These are phyloP conservation scores for Mucuna pruriens DNA, from an alignment of 306 rosid species.

Conservation along the genomic window DNA sequence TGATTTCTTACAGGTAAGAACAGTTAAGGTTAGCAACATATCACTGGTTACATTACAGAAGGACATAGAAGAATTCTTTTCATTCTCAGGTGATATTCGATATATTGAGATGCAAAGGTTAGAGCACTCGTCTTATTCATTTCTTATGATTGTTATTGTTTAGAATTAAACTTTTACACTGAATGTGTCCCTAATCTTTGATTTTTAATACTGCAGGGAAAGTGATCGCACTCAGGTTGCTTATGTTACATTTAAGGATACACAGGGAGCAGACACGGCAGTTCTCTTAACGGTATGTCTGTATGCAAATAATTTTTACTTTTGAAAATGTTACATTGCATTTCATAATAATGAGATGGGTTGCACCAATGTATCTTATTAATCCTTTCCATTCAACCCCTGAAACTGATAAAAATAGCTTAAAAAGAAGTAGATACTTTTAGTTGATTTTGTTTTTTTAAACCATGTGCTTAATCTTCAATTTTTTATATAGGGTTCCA, in stretches of 20 bases:
- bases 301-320: not conserved
- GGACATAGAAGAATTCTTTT: constrained; percentile 83
- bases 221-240: constrained; percentile 73
- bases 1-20: constrained; percentile 58
- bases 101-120: constrained; percentile 84
- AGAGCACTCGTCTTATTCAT: constrained; percentile 31
- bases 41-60: constrained; percentile 54
- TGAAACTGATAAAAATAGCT: not conserved
- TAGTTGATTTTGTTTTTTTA: constrained; percentile 8
- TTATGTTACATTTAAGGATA: constrained; percentile 80
- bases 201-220: constrained; percentile 53
- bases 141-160: constrained; percentile 1
- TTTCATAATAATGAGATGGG: not conserved
- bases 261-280: constrained; percentile 87
- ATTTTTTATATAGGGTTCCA: constrained; percentile 63
- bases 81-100: constrained; percentile 80
- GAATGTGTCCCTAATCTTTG: constrained; percentile 32
- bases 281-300: constrained; percentile 72
- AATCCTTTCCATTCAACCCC: constrained; percentile 17
- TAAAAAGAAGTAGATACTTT: constrained; percentile 1
- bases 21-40: constrained; percentile 80
- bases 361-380: not conserved
- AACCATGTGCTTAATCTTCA: constrained; percentile 1
- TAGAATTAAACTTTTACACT: not conserved
- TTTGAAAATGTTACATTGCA: not conserved